phyloP scores from a whole-genome alignment of 345 rosid genomes.

The Jatropha curcas region DNA sequence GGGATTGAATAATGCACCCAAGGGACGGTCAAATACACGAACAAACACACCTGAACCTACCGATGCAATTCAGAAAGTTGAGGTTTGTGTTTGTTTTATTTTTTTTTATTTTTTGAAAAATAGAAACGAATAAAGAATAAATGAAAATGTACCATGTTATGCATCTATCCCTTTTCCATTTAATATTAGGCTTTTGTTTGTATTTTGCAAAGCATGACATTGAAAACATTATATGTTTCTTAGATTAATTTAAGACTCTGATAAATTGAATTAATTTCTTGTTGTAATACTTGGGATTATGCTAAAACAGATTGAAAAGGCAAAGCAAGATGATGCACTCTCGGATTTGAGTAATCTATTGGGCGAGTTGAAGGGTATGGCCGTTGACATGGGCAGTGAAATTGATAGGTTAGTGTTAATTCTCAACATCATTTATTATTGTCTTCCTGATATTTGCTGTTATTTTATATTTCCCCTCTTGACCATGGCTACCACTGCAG shows the following conservation, averaged over 20 bases:
- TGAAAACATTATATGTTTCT: too few species aligned
- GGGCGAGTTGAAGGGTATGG: slow-evolving; percentile 83
- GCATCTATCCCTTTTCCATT: background rate
- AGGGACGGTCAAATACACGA: slow-evolving; percentile 41
- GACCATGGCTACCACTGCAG: slow-evolving; percentile 37
- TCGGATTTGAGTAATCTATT: slow-evolving; percentile 64
- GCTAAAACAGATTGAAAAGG: slow-evolving; percentile 59
- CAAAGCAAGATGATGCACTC: slow-evolving; percentile 81
- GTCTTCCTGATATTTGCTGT: background rate
- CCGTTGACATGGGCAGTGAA: slow-evolving; percentile 81
- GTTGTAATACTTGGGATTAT: slow-evolving; percentile 5
- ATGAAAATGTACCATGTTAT: background rate
- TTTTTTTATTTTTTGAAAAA: background rate
- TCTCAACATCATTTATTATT: background rate
- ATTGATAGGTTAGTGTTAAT: slow-evolving; percentile 56
- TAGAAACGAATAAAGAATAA: background rate
- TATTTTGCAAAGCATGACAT: too few species aligned
- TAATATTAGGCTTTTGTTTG: background rate
- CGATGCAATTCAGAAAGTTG: slow-evolving; percentile 70
- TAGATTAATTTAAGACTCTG: too few species aligned
- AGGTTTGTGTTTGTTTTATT: slow-evolving; percentile 48
- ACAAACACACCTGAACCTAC: slow-evolving; percentile 55
- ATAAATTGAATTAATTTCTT: background rate
- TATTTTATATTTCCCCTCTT: background rate
- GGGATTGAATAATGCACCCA: slow-evolving; percentile 62